Evolutionary conservation across 1,284 basidiomycete species (phyloP).

Genomic region (Puccinia hordei): DNA sequence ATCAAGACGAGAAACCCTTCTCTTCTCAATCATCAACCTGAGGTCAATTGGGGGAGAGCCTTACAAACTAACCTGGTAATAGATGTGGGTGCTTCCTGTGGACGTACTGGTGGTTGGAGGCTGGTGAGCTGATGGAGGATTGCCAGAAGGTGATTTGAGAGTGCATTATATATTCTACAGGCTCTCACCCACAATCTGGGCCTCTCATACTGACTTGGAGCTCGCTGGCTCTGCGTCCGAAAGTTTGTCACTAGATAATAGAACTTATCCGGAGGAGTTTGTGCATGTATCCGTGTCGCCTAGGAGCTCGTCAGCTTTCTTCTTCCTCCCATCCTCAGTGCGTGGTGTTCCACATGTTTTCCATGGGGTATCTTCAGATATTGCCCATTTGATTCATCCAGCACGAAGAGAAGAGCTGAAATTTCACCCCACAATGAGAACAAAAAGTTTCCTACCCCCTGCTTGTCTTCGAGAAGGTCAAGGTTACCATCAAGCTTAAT

Average conservation of each 20-base stretch:
- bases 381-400: neutral
- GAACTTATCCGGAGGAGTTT: neutral
- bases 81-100: neutral
- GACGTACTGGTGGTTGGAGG: neutral
- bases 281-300: neutral
- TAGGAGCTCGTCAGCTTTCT: neutral
- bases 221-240: neutral
- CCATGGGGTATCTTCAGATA: constrained; percentile 3
- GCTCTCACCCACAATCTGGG: neutral
- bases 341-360: too few relatives aligned
- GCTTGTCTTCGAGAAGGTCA: neutral
- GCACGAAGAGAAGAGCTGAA: neutral
- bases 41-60: neutral
- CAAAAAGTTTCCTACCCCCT: neutral
- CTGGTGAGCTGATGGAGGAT: neutral
- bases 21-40: too few relatives aligned
- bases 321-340: neutral
- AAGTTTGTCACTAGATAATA: neutral
- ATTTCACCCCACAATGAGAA: neutral
- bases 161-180: constrained; percentile 7
- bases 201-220: neutral
- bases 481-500: neutral
- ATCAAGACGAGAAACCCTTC: too few relatives aligned
- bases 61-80: neutral
- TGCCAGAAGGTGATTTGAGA: too few relatives aligned